A percentile compares a stretch with the other conserved stretches of the same genome.
These are phyloP conservation scores for Ustilago cynodontis DNA, from an alignment of 1,284 basidiomycete species.

Conservation along the genomic window DNA sequence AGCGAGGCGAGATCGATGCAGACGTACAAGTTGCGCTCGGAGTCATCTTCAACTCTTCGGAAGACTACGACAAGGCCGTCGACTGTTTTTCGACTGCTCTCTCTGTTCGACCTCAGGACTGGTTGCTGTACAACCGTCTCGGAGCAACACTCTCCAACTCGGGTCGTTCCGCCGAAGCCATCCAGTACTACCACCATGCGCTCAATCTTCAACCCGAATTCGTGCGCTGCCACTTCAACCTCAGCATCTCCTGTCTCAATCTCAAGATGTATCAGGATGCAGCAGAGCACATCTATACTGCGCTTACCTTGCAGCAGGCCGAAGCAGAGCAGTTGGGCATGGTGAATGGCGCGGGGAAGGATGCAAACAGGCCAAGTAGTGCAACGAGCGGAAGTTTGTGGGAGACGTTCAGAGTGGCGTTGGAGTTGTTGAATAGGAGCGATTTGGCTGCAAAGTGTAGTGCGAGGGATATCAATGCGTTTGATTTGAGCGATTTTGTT, in stretches of 20 bases:
- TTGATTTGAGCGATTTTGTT: slow-evolving; percentile 59
- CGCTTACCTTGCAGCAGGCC: slow-evolving; percentile 63
- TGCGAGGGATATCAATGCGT: slow-evolving; percentile 51
- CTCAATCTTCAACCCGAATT: slow-evolving; percentile 91
- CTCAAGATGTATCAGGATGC: slow-evolving; percentile 68
- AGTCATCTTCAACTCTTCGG: slow-evolving; percentile 89
- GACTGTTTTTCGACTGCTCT: slow-evolving; percentile 95
- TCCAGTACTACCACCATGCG: slow-evolving; percentile 89
- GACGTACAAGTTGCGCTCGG: slow-evolving; percentile 96
- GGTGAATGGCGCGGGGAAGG: slow-evolving; percentile 1
- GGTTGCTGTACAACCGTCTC: slow-evolving; percentile 93
- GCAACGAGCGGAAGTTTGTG: slow-evolving; percentile 59
- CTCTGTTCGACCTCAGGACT: slow-evolving; percentile 89
- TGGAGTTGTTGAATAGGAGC: slow-evolving; percentile 64
- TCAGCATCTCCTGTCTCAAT: slow-evolving; percentile 65
- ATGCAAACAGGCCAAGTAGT: background rate
- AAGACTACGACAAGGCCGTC: slow-evolving; percentile 87
- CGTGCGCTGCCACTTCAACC: slow-evolving; percentile 76
- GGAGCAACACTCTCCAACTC: slow-evolving; percentile 93
- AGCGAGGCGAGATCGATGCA: slow-evolving; percentile 74
- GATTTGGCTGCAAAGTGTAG: slow-evolving; percentile 58
- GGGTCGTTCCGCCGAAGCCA: slow-evolving; percentile 83
- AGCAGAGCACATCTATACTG: slow-evolving; percentile 67
- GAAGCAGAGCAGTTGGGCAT: slow-evolving; percentile 42
- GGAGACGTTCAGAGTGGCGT: slow-evolving; percentile 66